Evolutionary conservation across 139 green algal species (phyloP).

Genomic region (Micractinium conductrix): DNA sequence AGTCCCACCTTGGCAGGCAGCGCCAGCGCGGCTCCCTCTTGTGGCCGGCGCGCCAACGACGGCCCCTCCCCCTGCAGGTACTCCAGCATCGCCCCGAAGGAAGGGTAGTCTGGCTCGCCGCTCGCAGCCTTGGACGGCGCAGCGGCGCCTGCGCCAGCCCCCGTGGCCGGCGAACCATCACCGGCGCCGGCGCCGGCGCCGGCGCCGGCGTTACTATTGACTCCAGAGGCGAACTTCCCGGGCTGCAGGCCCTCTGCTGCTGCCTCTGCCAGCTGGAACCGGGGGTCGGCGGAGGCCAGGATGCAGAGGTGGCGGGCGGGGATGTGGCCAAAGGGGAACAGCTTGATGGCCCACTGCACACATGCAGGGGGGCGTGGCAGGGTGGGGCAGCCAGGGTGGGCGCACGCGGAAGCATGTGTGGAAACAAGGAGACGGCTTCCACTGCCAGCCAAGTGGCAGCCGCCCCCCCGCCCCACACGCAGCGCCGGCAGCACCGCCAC

Average conservation of each 20-base stretch:
- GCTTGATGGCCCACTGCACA: slow-evolving; percentile 72
- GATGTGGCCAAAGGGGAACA: slow-evolving; percentile 79
- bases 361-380: no score
- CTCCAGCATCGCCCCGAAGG: slow-evolving; percentile 33
- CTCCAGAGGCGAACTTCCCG: slow-evolving; percentile 17
- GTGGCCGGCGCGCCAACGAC: slow-evolving; percentile 21
- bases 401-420: no score
- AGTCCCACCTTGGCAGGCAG: slow-evolving; percentile 45
- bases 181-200: not conserved
- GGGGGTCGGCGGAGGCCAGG: slow-evolving; percentile 66
- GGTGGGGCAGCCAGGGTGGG: no score
- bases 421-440: no score
- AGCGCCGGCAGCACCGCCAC: no score
- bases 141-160: not conserved
- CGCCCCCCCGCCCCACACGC: no score
- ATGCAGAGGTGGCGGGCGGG: slow-evolving; percentile 66
- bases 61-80: slow-evolving; percentile 46
- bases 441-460: no score
- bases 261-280: slow-evolving; percentile 63
- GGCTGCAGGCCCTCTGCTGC: slow-evolving; percentile 46
- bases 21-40: slow-evolving; percentile 41
- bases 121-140: not conserved
- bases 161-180: not conserved
- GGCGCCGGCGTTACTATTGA: not conserved
- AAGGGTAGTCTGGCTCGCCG: slow-evolving; percentile 10